A percentile compares a stretch with the other conserved stretches of the same genome.
Evolutionary conservation across 768 basidiomycete genomes (phyloP).

Genomic region (Calocybe gangraenosa): DNA sequence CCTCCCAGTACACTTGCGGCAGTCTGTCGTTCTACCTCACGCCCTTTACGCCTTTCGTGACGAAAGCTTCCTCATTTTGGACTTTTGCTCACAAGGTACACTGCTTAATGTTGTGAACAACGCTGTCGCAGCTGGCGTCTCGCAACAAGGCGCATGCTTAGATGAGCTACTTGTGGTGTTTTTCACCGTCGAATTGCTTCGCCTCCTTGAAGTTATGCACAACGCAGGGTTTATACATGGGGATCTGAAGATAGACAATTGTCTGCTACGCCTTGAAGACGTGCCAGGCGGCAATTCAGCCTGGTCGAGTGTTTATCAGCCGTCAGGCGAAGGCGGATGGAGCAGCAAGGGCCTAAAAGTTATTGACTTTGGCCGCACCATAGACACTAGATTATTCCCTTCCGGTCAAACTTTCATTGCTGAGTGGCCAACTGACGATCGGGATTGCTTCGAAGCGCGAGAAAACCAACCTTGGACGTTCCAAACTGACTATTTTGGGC

Average conservation of each 20-base stretch:
- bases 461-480: slow-evolving; percentile 86
- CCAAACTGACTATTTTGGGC: slow-evolving; percentile 95
- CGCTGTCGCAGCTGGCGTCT: slow-evolving; percentile 68
- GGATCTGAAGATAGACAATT: slow-evolving; percentile 99
- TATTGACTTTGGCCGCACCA: slow-evolving; percentile 96
- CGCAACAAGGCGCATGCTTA: slow-evolving; percentile 74
- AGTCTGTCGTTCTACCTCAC: slow-evolving; percentile 73
- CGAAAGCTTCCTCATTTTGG: slow-evolving; percentile 87
- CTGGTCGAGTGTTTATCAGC: slow-evolving; percentile 77
- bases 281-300: slow-evolving; percentile 64
- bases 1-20: slow-evolving; percentile 53
- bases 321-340: slow-evolving; percentile 83
- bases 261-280: slow-evolving; percentile 87
- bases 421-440: slow-evolving; percentile 85
- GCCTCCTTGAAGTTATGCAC: slow-evolving; percentile 81
- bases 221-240: slow-evolving; percentile 87
- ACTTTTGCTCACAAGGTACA: slow-evolving; percentile 87
- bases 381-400: slow-evolving; percentile 84
- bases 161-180: slow-evolving; percentile 95
- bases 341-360: slow-evolving; percentile 80
- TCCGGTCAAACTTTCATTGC: slow-evolving; percentile 74
- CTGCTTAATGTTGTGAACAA: slow-evolving; percentile 90
- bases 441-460: slow-evolving; percentile 90
- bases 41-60: slow-evolving; percentile 81
- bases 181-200: slow-evolving; percentile 89